phyloP scores from a whole-genome alignment of 495 filamentous ascomycete genomes.

The Aspergillus mulundensis region DNA sequence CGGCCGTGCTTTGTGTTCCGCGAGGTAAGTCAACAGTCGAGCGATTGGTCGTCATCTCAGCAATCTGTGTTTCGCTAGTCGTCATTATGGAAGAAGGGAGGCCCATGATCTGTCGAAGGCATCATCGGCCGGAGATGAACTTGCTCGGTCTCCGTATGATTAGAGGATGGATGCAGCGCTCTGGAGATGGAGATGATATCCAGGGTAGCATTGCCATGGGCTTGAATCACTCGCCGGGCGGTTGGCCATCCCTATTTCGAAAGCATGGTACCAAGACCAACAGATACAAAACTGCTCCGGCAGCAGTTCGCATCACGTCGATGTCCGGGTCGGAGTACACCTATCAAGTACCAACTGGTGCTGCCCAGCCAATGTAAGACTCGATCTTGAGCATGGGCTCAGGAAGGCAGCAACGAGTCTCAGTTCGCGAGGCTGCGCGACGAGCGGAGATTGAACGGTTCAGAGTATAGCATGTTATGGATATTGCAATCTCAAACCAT shows the following conservation, averaged over 20 bases:
- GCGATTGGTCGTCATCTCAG: conserved; percentile 7
- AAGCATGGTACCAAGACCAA: no score
- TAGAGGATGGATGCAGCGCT: neutral
- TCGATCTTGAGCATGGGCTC: neutral
- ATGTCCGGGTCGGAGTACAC: neutral
- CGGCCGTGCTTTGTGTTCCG: conserved; percentile 9
- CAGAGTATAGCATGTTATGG: neutral
- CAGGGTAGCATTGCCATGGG: neutral
- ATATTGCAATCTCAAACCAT: neutral
- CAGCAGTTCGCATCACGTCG: no score
- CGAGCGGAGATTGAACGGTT: neutral
- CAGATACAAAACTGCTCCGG: no score
- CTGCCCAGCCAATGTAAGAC: neutral
- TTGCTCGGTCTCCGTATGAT: neutral
- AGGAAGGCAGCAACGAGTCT: neutral
- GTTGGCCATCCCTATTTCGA: neutral
- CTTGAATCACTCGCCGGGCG: neutral
- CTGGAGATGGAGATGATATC: neutral
- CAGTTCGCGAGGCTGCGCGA: neutral
- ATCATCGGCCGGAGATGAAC: neutral
- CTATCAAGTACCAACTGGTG: neutral
- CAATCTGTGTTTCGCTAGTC: neutral
- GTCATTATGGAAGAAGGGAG: neutral
- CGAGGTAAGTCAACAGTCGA: neutral
- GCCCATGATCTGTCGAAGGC: neutral